These are phyloP conservation scores for Bryoglossum gracile DNA, from an alignment of 495 filamentous ascomycete species.

Conservation along the genomic window DNA sequence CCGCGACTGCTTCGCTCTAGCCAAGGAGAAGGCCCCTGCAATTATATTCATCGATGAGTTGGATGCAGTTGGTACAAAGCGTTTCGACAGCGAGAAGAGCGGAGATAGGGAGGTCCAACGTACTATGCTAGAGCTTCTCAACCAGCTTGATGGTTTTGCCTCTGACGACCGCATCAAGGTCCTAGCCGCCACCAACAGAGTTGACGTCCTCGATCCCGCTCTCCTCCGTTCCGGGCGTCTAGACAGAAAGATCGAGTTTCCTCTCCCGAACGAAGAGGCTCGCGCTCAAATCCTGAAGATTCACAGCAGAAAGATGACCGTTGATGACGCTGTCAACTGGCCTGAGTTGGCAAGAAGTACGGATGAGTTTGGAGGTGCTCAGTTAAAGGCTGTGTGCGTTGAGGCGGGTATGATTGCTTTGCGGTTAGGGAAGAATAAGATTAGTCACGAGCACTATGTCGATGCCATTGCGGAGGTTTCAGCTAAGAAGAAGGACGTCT, in stretches of 20 bases:
- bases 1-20: slow-evolving; percentile 92
- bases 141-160: slow-evolving; percentile 97
- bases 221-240: slow-evolving; percentile 89
- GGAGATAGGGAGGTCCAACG: slow-evolving; percentile 97
- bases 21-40: slow-evolving; percentile 95
- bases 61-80: slow-evolving; percentile 95
- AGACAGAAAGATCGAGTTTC: slow-evolving; percentile 99
- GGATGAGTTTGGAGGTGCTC: slow-evolving; percentile 98
- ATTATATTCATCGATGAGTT: slow-evolving; percentile 99
- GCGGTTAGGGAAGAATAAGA: slow-evolving; percentile 84
- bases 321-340: slow-evolving; percentile 93
- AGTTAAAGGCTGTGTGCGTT: slow-evolving; percentile 97
- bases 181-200: slow-evolving; percentile 93
- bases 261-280: slow-evolving; percentile 97
- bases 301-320: slow-evolving; percentile 97
- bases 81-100: slow-evolving; percentile 97
- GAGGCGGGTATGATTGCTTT: slow-evolving; percentile 99
- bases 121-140: slow-evolving; percentile 98
- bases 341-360: slow-evolving; percentile 89
- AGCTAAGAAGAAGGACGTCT: slow-evolving; percentile 94
- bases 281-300: slow-evolving; percentile 96
- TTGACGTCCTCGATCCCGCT: slow-evolving; percentile 94
- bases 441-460: slow-evolving; percentile 97
- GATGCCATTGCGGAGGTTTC: slow-evolving; percentile 97
- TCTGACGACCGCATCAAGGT: slow-evolving; percentile 99